Conservation (phyloP, 2,329 filamentous ascomycete species). For the Epichloe uncinata region DNA sequence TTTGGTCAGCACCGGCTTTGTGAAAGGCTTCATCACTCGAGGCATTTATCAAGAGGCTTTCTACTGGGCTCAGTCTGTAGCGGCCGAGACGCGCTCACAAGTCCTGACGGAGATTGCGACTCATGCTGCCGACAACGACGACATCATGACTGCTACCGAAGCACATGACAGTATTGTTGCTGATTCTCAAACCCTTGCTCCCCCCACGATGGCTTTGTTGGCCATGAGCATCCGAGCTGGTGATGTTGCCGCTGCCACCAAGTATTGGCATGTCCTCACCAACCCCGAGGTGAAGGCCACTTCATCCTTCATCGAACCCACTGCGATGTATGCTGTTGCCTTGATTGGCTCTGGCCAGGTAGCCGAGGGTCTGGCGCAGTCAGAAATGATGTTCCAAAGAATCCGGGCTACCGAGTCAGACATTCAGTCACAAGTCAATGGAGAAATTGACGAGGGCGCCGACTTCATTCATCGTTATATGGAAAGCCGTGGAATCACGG, state of each 20-base stretch:
- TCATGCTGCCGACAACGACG: constrained; percentile 66
- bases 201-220: constrained; percentile 65
- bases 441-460: constrained; percentile 78
- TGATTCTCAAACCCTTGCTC: constrained; percentile 34
- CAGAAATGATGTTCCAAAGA: constrained; percentile 75
- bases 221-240: constrained; percentile 77
- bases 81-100: constrained; percentile 41
- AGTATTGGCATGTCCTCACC: constrained; percentile 68
- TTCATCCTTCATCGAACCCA: constrained; percentile 65
- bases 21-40: constrained; percentile 61
- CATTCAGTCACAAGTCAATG: constrained; percentile 42
- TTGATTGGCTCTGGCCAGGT: constrained; percentile 76
- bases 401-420: constrained; percentile 51
- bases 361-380: constrained; percentile 65
- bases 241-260: constrained; percentile 61
- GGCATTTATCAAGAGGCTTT: constrained; percentile 63
- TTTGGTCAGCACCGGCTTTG: constrained; percentile 60
- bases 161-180: constrained; percentile 48
- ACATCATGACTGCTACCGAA: constrained; percentile 52
- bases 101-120: constrained; percentile 64
- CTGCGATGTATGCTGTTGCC: constrained; percentile 80
- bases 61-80: constrained; percentile 54
- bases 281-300: constrained; percentile 46
- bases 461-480: constrained; percentile 54
- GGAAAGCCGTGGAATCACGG: constrained; percentile 38